These are phyloP conservation scores for Magnaporthiopsis incrustans DNA, from an alignment of 2,329 filamentous ascomycete genomes.

Conservation along the genomic window DNA sequence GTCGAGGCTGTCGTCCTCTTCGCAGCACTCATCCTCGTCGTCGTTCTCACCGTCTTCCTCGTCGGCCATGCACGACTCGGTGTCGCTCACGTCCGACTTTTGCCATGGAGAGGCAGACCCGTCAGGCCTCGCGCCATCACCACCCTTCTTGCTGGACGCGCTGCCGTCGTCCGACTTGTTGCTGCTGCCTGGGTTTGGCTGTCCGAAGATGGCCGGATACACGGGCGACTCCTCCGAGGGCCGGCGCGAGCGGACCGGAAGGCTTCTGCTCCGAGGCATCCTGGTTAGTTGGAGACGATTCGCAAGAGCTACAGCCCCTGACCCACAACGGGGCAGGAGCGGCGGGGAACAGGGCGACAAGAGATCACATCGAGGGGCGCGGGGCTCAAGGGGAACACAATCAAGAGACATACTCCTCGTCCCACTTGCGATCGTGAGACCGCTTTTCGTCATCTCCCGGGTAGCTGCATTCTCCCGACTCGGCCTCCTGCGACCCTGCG, in stretches of 20 bases:
- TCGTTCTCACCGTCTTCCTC: constrained; percentile 12
- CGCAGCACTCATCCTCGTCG: constrained; percentile 16
- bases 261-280: no score
- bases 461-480: constrained; percentile 7
- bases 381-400: background rate
- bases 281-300: no score
- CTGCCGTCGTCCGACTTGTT: background rate
- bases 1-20: constrained; percentile 17
- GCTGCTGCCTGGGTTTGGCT: background rate
- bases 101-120: background rate
- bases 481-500: constrained; percentile 9
- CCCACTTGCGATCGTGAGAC: constrained; percentile 6
- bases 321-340: background rate
- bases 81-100: constrained; percentile 3
- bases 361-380: background rate
- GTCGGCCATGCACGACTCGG: constrained; percentile 11
- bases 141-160: background rate
- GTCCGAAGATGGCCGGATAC: constrained; percentile 3
- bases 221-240: background rate
- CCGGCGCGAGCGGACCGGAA: background rate
- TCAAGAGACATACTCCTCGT: constrained; percentile 11
- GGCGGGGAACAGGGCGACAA: background rate
- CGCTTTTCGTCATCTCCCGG: constrained; percentile 8
- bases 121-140: background rate
- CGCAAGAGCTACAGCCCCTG: no score